Percentiles rank a stretch among this genome's conserved stretches.
Conservation (phyloP, 306 rosid genomes). For the Lithocarpus polystachyus region DNA sequence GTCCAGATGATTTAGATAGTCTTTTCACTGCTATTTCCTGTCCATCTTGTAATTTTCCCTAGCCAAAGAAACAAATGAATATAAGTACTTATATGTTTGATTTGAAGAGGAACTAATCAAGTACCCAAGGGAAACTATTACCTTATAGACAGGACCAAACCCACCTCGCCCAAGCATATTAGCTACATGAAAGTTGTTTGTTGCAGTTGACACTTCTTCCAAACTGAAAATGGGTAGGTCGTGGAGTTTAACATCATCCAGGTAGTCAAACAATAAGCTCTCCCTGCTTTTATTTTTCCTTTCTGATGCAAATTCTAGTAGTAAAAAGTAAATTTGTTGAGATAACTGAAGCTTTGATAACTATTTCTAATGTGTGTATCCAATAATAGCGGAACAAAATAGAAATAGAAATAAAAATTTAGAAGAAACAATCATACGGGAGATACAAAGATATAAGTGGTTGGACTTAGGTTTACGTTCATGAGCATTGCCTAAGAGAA, state of each 20-base stretch:
- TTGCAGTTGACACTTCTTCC: conserved; percentile 17
- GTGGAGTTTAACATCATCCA: conserved; percentile 17
- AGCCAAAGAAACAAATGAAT: background rate
- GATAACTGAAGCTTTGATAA: too few relatives aligned
- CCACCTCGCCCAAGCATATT: conserved; percentile 36
- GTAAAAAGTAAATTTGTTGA: too few relatives aligned
- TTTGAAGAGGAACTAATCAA: too few relatives aligned
- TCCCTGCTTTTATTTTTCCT: background rate
- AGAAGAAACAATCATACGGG: too few relatives aligned
- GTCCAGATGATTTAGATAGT: conserved; percentile 12
- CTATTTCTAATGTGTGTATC: too few relatives aligned
- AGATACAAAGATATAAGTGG: too few relatives aligned
- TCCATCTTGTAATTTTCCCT: conserved; percentile 39
- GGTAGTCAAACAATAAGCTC: background rate
- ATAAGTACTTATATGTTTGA: background rate
- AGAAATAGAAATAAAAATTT: too few relatives aligned
- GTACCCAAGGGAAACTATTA: too few relatives aligned
- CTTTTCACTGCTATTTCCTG: conserved; percentile 47
- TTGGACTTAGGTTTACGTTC: too few relatives aligned
- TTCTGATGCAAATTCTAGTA: too few relatives aligned
- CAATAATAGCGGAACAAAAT: too few relatives aligned
- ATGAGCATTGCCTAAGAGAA: too few relatives aligned
- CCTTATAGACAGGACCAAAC: conserved; percentile 11
- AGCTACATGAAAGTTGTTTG: conserved; percentile 16
- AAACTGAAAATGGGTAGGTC: conserved; percentile 25